Evolutionary conservation across 768 basidiomycete species (phyloP).

Genomic region (Rhodotorula taiwanensis): DNA sequence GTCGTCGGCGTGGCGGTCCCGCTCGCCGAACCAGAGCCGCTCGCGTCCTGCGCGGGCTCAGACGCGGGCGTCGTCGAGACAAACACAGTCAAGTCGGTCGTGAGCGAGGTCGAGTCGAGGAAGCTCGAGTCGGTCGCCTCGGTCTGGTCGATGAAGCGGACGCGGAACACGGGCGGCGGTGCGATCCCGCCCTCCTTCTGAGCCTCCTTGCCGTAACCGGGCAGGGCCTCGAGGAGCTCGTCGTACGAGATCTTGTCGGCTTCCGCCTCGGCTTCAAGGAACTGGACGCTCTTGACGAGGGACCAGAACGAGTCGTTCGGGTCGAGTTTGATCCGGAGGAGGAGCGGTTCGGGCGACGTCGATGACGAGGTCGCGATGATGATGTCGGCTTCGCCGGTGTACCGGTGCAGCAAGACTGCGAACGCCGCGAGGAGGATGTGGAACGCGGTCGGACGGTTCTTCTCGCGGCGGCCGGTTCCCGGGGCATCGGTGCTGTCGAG

Average conservation of each 20-base stretch:
- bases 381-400: conserved; percentile 90
- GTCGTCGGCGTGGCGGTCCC: conserved; percentile 20
- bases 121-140: conserved; percentile 64
- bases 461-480: not conserved
- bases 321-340: conserved; percentile 75
- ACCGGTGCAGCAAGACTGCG: conserved; percentile 79
- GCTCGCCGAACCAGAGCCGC: conserved; percentile 42
- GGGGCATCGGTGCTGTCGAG: not conserved
- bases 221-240: conserved; percentile 59
- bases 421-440: conserved; percentile 90
- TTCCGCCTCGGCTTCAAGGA: conserved; percentile 74
- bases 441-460: conserved; percentile 63
- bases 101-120: conserved; percentile 69
- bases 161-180: conserved; percentile 67
- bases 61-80: conserved; percentile 58
- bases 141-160: conserved; percentile 93
- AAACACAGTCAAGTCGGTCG: conserved; percentile 89
- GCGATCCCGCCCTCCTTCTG: conserved; percentile 52
- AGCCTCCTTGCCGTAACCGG: conserved; percentile 39
- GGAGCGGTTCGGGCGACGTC: conserved; percentile 67
- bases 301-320: conserved; percentile 83
- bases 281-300: conserved; percentile 75
- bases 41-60: conserved; percentile 32
- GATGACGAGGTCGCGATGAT: conserved; percentile 77
- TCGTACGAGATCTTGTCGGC: conserved; percentile 76